Evolutionary conservation across 192 early-diverging fungal species (phyloP).

Genomic region (Coemansia sp.): DNA sequence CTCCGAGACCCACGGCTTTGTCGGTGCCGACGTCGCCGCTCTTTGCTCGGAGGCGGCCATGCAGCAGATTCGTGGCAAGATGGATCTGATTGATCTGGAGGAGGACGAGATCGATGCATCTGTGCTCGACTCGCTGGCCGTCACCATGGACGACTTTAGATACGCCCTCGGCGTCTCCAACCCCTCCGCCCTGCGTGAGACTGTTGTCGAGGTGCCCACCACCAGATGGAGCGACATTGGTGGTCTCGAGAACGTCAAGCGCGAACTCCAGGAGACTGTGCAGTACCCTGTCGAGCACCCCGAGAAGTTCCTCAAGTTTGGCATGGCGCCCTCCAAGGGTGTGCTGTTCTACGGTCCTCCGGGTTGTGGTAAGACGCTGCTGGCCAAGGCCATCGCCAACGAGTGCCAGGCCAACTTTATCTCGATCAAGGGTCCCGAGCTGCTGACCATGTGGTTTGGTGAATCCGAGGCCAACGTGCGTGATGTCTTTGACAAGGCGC

Average conservation of each 20-base stretch:
- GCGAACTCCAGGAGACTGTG: constrained; percentile 96
- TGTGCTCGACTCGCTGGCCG: constrained; percentile 90
- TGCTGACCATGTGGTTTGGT: constrained; percentile 99
- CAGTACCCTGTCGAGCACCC: constrained; percentile 99
- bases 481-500: constrained; percentile 98
- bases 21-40: constrained; percentile 95
- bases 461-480: constrained; percentile 99
- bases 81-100: constrained; percentile 97
- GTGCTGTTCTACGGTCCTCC: constrained; percentile 99
- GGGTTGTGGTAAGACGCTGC: constrained; percentile 96
- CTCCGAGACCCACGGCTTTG: constrained; percentile 95
- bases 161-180: constrained; percentile 92
- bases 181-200: constrained; percentile 98
- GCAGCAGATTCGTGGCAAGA: constrained; percentile 99
- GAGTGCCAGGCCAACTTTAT: constrained; percentile 99
- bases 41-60: constrained; percentile 99
- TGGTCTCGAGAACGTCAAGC: constrained; percentile 97
- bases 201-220: constrained; percentile 94
- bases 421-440: constrained; percentile 97
- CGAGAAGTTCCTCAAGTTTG: constrained; percentile 99
- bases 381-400: constrained; percentile 99
- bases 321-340: constrained; percentile 89
- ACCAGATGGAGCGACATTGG: constrained; percentile 96
- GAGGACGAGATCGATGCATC: constrained; percentile 98
- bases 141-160: constrained; percentile 97